Evolutionary conservation across 176 grass and related monocot species (phyloP).

Genomic region (Guadua angustifolia): DNA sequence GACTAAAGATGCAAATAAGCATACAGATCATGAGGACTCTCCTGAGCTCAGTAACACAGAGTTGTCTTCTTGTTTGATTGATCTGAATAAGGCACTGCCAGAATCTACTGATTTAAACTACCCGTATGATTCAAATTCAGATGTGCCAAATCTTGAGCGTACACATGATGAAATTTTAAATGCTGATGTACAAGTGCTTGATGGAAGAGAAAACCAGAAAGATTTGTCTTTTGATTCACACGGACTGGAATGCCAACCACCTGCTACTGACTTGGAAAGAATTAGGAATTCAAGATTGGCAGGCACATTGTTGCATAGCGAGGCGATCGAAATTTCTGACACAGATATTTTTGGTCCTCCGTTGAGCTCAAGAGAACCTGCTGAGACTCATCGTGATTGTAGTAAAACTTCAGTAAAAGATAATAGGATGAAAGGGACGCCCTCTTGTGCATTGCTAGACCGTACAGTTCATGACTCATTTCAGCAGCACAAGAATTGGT

Average conservation of each 20-base stretch:
- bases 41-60: slow-evolving; percentile 36
- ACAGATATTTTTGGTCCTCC: slow-evolving; percentile 21
- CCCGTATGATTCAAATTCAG: slow-evolving; percentile 12
- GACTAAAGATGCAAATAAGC: slow-evolving; percentile 17
- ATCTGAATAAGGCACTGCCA: slow-evolving; percentile 48
- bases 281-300: not conserved
- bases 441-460: slow-evolving; percentile 23
- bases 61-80: slow-evolving; percentile 39
- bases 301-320: slow-evolving; percentile 9
- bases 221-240: slow-evolving; percentile 10
- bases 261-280: slow-evolving; percentile 32
- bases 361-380: slow-evolving; percentile 30
- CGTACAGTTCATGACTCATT: slow-evolving; percentile 30
- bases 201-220: slow-evolving; percentile 26
- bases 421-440: slow-evolving; percentile 28
- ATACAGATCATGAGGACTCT: slow-evolving; percentile 21
- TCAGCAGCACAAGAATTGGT: slow-evolving; percentile 39
- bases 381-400: slow-evolving; percentile 13
- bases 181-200: slow-evolving; percentile 30
- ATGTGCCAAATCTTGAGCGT: slow-evolving; percentile 33
- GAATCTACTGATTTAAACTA: slow-evolving; percentile 37
- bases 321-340: slow-evolving; percentile 4
- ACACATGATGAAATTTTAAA: not conserved
- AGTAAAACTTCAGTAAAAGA: slow-evolving; percentile 32
- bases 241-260: slow-evolving; percentile 3